Conservation (phyloP, 169 alveolate genomes). For the Babesia bovis region DNA sequence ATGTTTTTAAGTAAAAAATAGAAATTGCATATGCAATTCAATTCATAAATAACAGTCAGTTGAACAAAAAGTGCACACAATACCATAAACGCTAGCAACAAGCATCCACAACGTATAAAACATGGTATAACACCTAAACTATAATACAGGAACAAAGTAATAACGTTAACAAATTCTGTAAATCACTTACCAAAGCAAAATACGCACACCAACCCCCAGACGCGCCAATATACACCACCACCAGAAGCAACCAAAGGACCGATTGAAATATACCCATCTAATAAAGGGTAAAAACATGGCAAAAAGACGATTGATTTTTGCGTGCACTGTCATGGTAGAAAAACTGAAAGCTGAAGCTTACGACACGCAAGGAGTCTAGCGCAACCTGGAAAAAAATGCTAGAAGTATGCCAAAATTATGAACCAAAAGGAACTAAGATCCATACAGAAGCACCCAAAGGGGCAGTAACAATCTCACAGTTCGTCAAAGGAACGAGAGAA, state of each 20-base stretch:
- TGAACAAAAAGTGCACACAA: too few species aligned
- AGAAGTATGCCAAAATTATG: conserved; percentile 18
- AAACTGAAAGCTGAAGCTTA: too few species aligned
- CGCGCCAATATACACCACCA: background rate
- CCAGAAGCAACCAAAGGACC: background rate
- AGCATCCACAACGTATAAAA: background rate
- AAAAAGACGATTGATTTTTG: background rate
- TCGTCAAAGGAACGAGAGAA: conserved; percentile 8
- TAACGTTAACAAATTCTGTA: background rate
- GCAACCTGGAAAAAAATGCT: conserved; percentile 34
- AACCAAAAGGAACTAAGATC: conserved; percentile 1
- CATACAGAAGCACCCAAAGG: background rate
- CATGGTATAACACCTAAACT: background rate
- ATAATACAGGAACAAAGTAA: background rate
- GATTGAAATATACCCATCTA: background rate
- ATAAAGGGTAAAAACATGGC: background rate
- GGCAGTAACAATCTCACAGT: background rate
- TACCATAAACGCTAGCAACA: too few species aligned
- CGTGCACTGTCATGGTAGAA: background rate
- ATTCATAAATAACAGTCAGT: too few species aligned
- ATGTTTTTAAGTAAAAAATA: too few species aligned
- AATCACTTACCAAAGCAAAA: too few species aligned
- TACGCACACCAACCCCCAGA: conserved; percentile 3
- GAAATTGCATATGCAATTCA: too few species aligned
- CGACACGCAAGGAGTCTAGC: too few species aligned